phyloP scores from a whole-genome alignment of 129 eudicot species.

The Silybum marianum region DNA sequence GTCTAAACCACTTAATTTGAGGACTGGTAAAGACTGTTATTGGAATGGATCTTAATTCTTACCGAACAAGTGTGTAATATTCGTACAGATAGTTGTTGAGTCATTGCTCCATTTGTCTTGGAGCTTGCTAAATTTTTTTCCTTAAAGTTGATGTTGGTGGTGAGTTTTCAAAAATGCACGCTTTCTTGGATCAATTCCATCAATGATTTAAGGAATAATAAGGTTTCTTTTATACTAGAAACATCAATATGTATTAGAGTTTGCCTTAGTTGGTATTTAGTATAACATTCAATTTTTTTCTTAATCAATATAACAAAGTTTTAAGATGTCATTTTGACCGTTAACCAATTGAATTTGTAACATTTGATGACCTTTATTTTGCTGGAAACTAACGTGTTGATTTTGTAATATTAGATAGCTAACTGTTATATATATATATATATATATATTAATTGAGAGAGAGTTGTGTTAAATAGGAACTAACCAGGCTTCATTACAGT shows the following conservation, averaged over 20 bases:
- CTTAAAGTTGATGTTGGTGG: slow-evolving; percentile 74
- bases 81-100: slow-evolving; percentile 61
- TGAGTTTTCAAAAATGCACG: too few species aligned
- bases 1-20: neutral
- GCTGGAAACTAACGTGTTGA: neutral
- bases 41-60: neutral
- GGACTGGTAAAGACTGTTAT: neutral
- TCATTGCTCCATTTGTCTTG: slow-evolving; percentile 62
- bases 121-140: slow-evolving; percentile 58
- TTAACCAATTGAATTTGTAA: neutral
- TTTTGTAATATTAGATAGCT: neutral
- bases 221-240: slow-evolving; percentile 15
- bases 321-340: neutral
- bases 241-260: neutral
- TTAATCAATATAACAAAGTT: neutral
- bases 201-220: slow-evolving; percentile 63
- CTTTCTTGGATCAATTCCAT: too few species aligned
- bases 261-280: neutral
- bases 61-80: neutral
- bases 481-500: neutral
- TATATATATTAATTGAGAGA: too few species aligned
- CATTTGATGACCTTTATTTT: neutral
- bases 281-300: neutral
- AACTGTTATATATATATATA: too few species aligned
- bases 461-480: too few species aligned